Base-by-base conservation (phyloP, 805 yeast genomes). In the Yueomyces sinensis region DNA sequence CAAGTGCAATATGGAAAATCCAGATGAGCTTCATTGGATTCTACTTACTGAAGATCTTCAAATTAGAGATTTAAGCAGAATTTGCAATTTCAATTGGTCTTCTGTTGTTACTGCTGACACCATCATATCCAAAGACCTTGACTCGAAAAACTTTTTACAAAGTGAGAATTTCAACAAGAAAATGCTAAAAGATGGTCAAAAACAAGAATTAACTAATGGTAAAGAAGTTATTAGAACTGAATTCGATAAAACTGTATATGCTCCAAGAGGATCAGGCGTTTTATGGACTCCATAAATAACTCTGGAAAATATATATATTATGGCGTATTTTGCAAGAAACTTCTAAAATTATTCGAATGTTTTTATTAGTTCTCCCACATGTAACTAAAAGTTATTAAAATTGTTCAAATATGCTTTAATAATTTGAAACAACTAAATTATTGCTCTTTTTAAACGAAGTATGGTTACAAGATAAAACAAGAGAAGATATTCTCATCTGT, bases 231-330 rank as follows among this genome's bases (percentile, higher is more conserved):
- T 61, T 39, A 59, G 55, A 39, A 70, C 74, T 37, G 52, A 58
- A 16, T 70, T 63, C 41, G 64, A 65, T 33, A 56, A 61, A 4
- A 65, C 70, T 15, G 63, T 68, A 23, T 76, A 63, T 54, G 82
- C 79, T 3, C 70, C 77, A 31, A 65, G 82, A 55, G 79, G 76
- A 4, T 44, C 54, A 4, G 83, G 83, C 7, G 58, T 69, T 37
- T 57, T 75, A 39, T 76, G 82, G 82, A 59, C 60, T 22, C 77
- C 77, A 42, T 64, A 41, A n/a, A 11, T n/a, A n/a, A n/a, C n/a
- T n/a, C n/a, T n/a, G n/a, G n/a, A n/a, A n/a, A n/a, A n/a, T n/a
- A n/a, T n/a, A n/a, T n/a, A n/a, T n/a, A n/a, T n/a, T n/a, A n/a
- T n/a, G n/a, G n/a, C n/a, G n/a, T n/a, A n/a, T n/a, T n/a, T n/a